Evolutionary conservation across 116 monocot species (phyloP), one percentile per base, ranked within the genome.

Genomic region (Phalaenopsis hybrid): DNA sequence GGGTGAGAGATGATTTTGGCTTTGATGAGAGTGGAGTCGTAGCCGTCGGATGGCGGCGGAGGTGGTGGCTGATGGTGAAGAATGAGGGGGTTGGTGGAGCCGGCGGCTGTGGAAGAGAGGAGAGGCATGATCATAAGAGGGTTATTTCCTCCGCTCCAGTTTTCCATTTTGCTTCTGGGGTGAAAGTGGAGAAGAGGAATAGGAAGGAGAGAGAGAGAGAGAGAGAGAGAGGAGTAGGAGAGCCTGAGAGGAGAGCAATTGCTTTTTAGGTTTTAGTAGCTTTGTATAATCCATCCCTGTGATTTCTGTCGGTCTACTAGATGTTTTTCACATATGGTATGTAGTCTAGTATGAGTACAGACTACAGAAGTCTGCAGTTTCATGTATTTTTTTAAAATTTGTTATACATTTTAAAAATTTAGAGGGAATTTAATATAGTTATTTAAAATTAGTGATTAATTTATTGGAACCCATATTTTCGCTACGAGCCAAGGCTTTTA

Each of bases 1-100:
- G 92, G 92, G 44, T 92, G 92, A 13, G 89, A 88, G 88, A 92
- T 92, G 92, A 92, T 92, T 86, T 85, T 89, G 55, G 92, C 84
- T 79, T 92, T 92, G 84, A 89, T 79, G 75, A 78, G 50, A 57
- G 46, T 80, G 74, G n/a, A 23, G 31, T 82, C 85, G 44, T 43
- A 58, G 63, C 45, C 74, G 31, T 85, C 78, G 18, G 79, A 10
- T 75, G 80, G 52, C 83, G 59, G 78, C 77, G 77, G 74, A 72
- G 75, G 68, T 43, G 82, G 70, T 74, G 74, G 68, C 33, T 68
- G 57, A 20, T 79, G 68, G 18, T 17, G 61, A 34, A 68, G 48
- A 17, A 75, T 44, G 34, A 69, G 21, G 11, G 78, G 41, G 51
- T 74, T 70, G 84, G 17, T 78, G 49, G n/a, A 70, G 45, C 48